These are phyloP conservation scores for Eucalyptus polybractea DNA, from an alignment of 345 rosid species.

Conservation along the genomic window DNA sequence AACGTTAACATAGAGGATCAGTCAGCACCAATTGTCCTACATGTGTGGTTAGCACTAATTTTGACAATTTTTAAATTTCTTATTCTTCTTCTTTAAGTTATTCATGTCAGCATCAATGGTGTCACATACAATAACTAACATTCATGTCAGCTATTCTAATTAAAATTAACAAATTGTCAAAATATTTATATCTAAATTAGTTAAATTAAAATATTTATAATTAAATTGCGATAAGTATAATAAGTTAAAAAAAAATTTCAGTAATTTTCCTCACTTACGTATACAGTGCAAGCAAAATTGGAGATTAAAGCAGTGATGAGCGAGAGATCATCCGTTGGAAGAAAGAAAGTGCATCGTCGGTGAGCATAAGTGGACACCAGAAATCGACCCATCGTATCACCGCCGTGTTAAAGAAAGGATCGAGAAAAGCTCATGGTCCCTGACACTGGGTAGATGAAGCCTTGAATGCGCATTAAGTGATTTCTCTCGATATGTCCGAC, in stretches of 20 bases:
- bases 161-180: fast-evolving
- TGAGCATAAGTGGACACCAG: not conserved
- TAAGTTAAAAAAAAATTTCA: too few species aligned
- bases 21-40: fast-evolving
- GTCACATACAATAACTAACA: fast-evolving
- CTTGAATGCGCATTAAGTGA: not conserved
- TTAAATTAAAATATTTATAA: fast-evolving
- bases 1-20: fast-evolving
- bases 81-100: too few species aligned
- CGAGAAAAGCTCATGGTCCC: not conserved
- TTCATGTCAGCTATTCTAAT: fast-evolving
- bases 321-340: not conserved
- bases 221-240: too few species aligned
- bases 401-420: not conserved
- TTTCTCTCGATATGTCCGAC: not conserved
- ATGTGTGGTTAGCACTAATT: fast-evolving
- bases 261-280: not conserved
- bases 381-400: not conserved
- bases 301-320: not conserved
- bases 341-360: not conserved
- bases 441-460: not conserved
- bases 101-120: fast-evolving
- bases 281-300: not conserved
- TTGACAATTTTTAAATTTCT: too few species aligned
- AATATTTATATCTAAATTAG: too few species aligned